Evolutionary conservation across 2,329 filamentous ascomycete species (phyloP), one percentile per base, ranked within the genome.

Genomic region (Sporothrix inflata): DNA sequence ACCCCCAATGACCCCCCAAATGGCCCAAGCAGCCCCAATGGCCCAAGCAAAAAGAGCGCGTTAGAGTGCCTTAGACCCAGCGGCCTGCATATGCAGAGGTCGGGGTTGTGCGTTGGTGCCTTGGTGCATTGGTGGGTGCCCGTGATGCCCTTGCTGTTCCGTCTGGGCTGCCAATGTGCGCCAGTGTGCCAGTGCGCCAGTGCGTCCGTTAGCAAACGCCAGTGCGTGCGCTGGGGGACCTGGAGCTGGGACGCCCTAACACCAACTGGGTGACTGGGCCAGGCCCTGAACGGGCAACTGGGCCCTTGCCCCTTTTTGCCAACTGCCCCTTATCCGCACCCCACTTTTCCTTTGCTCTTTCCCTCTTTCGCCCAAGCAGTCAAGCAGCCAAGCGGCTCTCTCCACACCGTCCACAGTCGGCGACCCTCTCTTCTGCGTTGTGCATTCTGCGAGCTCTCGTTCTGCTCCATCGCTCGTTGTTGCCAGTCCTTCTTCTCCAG

Each of bases 291-390:
- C 55, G 7, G 55, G 55, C 55, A 57, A 34, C 55, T 60, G 34
- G 57, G n/a, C 55, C 69, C 45, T 71, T 55, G 70, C 61, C 70
- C 69, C 69, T 67, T 66, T 71, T 71, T 49, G 24, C 63, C 34
- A 51, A 45, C 60, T 68, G 70, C 70, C 70, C 70, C 70, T 67
- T 66, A 67, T 67, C 61, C 40, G 40, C 21, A 27, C 24, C 21
- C 70, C 70, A 71, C 70, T 71, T 67, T 67, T 65, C 38, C 11
- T 45, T 42, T 61, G 55, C 11, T n/a, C 38, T 30, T 66, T 30
- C 11, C 14, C 61, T 49, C 40, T 66, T 49, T 49, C 24, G 61
- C 61, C 16, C 42, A 66, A 34, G 61, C 61, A 30, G 60, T n/a
- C 38, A 63, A 45, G 60, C 61, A 30, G 60, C 38, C 38, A 63